Evolutionary conservation across 768 basidiomycete genomes (phyloP).

Genomic region (Suillus ampliporus): DNA sequence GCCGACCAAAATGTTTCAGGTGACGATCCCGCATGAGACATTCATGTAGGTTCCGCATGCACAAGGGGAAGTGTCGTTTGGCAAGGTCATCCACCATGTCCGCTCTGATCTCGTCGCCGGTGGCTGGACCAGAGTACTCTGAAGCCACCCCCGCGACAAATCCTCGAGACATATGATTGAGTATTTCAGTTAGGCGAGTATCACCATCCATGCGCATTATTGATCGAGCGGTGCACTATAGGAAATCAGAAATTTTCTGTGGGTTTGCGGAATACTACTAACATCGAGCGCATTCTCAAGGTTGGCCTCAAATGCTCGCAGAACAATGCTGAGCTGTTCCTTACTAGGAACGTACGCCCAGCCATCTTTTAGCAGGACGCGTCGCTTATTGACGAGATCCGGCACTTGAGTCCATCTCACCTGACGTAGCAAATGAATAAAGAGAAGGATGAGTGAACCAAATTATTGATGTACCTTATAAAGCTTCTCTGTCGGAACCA

Average conservation of each 20-base stretch:
- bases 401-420: constrained; percentile 97
- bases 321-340: constrained; percentile 84
- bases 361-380: constrained; percentile 77
- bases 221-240: constrained; percentile 80
- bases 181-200: constrained; percentile 84
- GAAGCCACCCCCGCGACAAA: constrained; percentile 91
- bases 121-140: constrained; percentile 69
- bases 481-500: constrained; percentile 41
- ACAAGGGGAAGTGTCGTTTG: constrained; percentile 89
- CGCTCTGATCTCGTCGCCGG: constrained; percentile 77
- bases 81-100: constrained; percentile 94
- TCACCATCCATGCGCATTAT: constrained; percentile 95
- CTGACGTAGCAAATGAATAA: constrained; percentile 44
- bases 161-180: constrained; percentile 90
- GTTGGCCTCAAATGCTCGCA: constrained; percentile 80
- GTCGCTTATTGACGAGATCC: constrained; percentile 84
- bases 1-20: constrained; percentile 89
- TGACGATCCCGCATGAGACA: constrained; percentile 78
- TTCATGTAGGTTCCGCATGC: constrained; percentile 92
- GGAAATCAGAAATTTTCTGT: constrained; percentile 15
- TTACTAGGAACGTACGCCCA: constrained; percentile 87
- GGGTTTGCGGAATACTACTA: constrained; percentile 7
- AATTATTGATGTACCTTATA: constrained; percentile 64
- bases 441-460: background rate
- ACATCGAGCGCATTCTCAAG: constrained; percentile 83